Percentiles rank a stretch among this genome's conserved stretches.
phyloP scores from a whole-genome alignment of 345 rosid genomes.

The Gossypium thurberi region DNA sequence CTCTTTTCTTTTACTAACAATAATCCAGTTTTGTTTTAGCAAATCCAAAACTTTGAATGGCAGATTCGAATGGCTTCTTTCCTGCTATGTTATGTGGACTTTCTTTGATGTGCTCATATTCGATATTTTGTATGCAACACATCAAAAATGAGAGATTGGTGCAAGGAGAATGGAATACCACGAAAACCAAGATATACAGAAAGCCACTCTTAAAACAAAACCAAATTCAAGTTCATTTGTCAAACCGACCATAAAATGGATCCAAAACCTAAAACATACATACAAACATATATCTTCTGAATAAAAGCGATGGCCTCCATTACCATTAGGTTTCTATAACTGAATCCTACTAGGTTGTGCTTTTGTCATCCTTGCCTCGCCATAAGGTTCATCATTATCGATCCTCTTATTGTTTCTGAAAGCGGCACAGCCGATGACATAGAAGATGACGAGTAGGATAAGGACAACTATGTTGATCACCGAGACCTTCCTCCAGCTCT shows the following conservation, averaged over 20 bases:
- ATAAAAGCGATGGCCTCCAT: not conserved
- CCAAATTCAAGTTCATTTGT: not conserved
- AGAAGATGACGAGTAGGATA: conserved; percentile 65
- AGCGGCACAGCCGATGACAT: conserved; percentile 75
- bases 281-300: not conserved
- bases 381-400: conserved; percentile 72
- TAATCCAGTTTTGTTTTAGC: no score
- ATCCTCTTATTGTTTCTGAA: conserved; percentile 70
- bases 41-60: no score
- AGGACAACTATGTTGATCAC: conserved; percentile 72
- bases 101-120: no score
- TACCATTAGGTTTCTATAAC: conserved; percentile 15
- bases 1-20: no score
- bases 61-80: no score
- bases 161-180: not conserved
- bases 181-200: not conserved
- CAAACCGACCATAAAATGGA: conserved; percentile 9
- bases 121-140: no score
- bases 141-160: no score
- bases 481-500: conserved; percentile 95
- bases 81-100: no score
- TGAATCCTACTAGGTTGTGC: conserved; percentile 62
- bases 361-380: conserved; percentile 78
- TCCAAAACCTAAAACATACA: conserved; percentile 7
- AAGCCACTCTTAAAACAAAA: not conserved